phyloP scores from a whole-genome alignment of 352 stramenopile species.

The Globisporangium sylvaticum region DNA sequence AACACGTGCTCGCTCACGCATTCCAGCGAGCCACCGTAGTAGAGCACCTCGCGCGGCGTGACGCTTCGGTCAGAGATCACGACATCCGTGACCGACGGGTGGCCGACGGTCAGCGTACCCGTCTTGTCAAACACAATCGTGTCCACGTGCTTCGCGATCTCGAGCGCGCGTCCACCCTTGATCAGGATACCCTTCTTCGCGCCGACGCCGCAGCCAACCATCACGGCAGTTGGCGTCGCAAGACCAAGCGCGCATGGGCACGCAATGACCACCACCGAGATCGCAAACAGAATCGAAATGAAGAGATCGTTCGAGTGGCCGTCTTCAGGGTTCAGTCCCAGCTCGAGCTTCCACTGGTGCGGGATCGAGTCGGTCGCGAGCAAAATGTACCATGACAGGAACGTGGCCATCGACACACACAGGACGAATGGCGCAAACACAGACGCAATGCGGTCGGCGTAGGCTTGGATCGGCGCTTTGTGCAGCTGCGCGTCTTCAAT shows the following conservation, averaged over 20 bases:
- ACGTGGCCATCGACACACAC: slow-evolving; percentile 48
- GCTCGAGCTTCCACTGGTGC: slow-evolving; percentile 41
- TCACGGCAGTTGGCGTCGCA: slow-evolving; percentile 82
- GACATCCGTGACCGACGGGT: slow-evolving; percentile 77
- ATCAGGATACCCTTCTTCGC: slow-evolving; percentile 88
- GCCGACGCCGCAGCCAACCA: slow-evolving; percentile 85
- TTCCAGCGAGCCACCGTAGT: slow-evolving; percentile 77
- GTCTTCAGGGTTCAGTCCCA: slow-evolving; percentile 43
- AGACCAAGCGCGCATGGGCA: slow-evolving; percentile 83
- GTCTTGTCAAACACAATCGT: slow-evolving; percentile 94
- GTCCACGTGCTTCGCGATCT: slow-evolving; percentile 81
- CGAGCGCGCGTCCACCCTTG: slow-evolving; percentile 77
- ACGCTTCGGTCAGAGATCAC: slow-evolving; percentile 60
- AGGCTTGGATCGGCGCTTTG: slow-evolving; percentile 87
- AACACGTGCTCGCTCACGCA: slow-evolving; percentile 85
- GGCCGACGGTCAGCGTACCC: slow-evolving; percentile 86
- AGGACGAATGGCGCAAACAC: slow-evolving; percentile 72
- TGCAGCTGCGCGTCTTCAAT: slow-evolving; percentile 86
- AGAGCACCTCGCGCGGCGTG: slow-evolving; percentile 67
- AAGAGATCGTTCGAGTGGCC: slow-evolving; percentile 66
- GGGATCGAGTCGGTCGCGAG: slow-evolving; percentile 48
- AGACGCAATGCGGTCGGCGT: slow-evolving; percentile 64
- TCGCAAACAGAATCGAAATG: slow-evolving; percentile 77
- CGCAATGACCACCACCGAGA: slow-evolving; percentile 88
- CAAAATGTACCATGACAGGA: slow-evolving; percentile 54